These are phyloP conservation scores for Pyrenochaeta sp. DNA, from an alignment of 2,329 filamentous ascomycete genomes.

Conservation along the genomic window DNA sequence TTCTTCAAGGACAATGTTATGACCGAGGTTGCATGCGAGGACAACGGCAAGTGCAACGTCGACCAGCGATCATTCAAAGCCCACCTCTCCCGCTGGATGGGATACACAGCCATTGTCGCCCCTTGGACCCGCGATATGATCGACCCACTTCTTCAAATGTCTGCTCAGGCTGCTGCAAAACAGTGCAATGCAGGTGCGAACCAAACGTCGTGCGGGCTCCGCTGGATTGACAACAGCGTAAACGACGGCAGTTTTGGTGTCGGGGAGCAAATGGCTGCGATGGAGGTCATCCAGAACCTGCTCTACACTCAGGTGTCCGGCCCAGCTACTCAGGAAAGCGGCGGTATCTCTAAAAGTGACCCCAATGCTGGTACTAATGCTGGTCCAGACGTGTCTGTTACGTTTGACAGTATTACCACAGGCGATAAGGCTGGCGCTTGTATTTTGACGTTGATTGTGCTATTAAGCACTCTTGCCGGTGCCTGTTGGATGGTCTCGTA, in stretches of 20 bases:
- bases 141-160: slow-evolving; percentile 61
- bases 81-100: slow-evolving; percentile 55
- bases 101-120: slow-evolving; percentile 51
- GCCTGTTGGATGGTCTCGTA: slow-evolving; percentile 62
- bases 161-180: slow-evolving; percentile 64
- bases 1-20: slow-evolving; percentile 57
- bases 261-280: slow-evolving; percentile 67
- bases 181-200: slow-evolving; percentile 62
- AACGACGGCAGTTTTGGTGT: slow-evolving; percentile 63
- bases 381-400: slow-evolving; percentile 39
- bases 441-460: slow-evolving; percentile 67
- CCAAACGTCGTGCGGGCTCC: slow-evolving; percentile 57
- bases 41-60: slow-evolving; percentile 55
- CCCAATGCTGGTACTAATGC: slow-evolving; percentile 49
- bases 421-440: slow-evolving; percentile 75
- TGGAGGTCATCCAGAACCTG: slow-evolving; percentile 63
- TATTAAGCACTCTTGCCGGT: slow-evolving; percentile 65
- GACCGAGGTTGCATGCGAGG: slow-evolving; percentile 58
- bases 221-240: slow-evolving; percentile 51
- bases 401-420: slow-evolving; percentile 56
- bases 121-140: slow-evolving; percentile 52
- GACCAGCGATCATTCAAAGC: slow-evolving; percentile 60
- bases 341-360: slow-evolving; percentile 61
- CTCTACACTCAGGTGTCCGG: slow-evolving; percentile 42
- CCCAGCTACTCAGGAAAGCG: slow-evolving; percentile 58